Percentiles rank a stretch among this genome's conserved stretches.
phyloP scores from a whole-genome alignment of 2,329 filamentous ascomycete species.

The Pseudopyrenochaeta lycopersici region DNA sequence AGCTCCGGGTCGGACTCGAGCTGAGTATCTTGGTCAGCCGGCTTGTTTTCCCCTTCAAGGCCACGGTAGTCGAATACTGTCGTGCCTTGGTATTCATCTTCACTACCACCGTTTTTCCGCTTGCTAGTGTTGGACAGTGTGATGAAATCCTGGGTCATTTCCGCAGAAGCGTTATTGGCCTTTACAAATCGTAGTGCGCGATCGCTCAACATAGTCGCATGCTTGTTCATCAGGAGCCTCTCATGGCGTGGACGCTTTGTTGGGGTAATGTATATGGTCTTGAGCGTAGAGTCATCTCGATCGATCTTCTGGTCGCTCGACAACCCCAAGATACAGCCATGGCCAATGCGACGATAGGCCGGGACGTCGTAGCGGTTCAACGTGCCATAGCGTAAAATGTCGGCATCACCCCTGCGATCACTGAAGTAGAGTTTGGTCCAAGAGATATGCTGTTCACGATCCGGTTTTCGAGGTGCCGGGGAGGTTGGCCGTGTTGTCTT shows the following conservation, averaged over 20 bases:
- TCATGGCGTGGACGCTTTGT: conserved; percentile 54
- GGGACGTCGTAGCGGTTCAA: conserved; percentile 78
- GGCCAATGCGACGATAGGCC: conserved; percentile 72
- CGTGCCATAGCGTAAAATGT: conserved; percentile 78
- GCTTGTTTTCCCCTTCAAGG: conserved; percentile 38
- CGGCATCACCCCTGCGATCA: conserved; percentile 79
- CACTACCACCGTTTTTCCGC: conserved; percentile 28
- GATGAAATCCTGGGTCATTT: conserved; percentile 41
- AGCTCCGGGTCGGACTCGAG: conserved; percentile 36
- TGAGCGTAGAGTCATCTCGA: conserved; percentile 66
- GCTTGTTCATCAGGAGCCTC: conserved; percentile 54
- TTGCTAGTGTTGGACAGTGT: conserved; percentile 28
- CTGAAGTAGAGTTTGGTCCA: conserved; percentile 31
- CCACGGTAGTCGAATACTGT: conserved; percentile 48
- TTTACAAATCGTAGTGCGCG: conserved; percentile 42
- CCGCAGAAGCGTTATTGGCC: not conserved
- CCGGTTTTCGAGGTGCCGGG: conserved; percentile 41
- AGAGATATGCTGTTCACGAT: conserved; percentile 1
- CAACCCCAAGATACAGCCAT: conserved; percentile 75
- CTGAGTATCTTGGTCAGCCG: conserved; percentile 49
- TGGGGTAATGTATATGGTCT: conserved; percentile 47
- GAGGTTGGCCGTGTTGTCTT: conserved; percentile 28
- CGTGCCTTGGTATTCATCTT: conserved; percentile 16
- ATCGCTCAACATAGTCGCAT: conserved; percentile 24
- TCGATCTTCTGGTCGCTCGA: conserved; percentile 70